Base-by-base conservation (phyloP, 1,139 yeast species). In the Ashbya aceris region DNA sequence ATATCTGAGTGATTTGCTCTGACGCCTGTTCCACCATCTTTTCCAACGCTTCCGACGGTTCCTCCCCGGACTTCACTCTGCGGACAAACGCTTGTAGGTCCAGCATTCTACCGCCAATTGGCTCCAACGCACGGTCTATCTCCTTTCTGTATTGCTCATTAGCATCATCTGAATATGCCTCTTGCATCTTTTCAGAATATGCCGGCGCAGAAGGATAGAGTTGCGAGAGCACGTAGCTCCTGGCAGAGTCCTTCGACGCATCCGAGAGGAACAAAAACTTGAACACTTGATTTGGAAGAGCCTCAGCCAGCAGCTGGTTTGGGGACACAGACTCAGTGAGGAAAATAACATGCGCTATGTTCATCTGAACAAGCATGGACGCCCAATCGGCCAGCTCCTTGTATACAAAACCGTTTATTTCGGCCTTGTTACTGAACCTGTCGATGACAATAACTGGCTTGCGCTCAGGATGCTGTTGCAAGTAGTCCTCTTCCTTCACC, bases 71-170 rank as follows among this genome's bases (percentile, higher is more conserved):
- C 52, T 79, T 80, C 17, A 91, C 74, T 41, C 97, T 81, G 55
- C 97, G 76, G 0, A 83, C 83, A 64, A 86, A 86, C 13, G 94
- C 81, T 62, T 91, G 96, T 43, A 91, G 70, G 59, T 91, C 98
- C 42, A 89, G 71, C 89, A 91, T 83, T 50, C 98, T 76, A 33
- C 98, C 98, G 9, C 98, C 98, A 27, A 91, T 65, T 7, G 95
- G 94, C 23, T 67, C 76, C 39, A 89, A 65, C 31, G 82, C 75
- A 2, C 65, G 60, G 30, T 79, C 82, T 32, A 84, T 65, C 7
- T 66, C 65, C 2, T 53, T 35, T 4, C 53, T 46, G 3, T 46
- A 45, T 9, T 45, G 39, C 7, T 51, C 54, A 13, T 45, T 50
- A 8, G 45, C 40, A 23, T 48, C 50, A 5, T 50, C 52, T 8